Evolutionary conservation across 78 protist species (phyloP).

Genomic region (Goniomonas avonlea): DNA sequence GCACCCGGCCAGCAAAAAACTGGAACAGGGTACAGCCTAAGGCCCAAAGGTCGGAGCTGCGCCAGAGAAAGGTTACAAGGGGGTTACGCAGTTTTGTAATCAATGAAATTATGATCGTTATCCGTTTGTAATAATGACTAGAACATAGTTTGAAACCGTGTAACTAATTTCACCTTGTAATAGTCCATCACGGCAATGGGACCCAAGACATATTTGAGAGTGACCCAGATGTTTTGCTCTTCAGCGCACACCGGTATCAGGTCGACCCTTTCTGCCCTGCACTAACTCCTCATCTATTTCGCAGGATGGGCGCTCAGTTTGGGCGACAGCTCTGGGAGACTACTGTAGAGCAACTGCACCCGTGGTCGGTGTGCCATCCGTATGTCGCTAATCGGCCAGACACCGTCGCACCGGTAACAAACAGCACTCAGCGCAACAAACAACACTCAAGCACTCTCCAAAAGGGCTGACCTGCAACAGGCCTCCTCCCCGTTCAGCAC

Average conservation of each 20-base stretch:
- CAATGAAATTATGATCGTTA: neutral
- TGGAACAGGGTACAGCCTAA: conserved; percentile 3
- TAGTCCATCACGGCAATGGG: too few relatives aligned
- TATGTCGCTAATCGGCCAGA: too few relatives aligned
- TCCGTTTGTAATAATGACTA: too few relatives aligned
- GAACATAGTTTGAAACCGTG: too few relatives aligned
- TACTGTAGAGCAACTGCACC: too few relatives aligned
- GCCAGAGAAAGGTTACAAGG: neutral
- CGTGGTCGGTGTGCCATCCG: too few relatives aligned
- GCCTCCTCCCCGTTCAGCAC: neutral
- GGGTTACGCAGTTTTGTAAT: neutral
- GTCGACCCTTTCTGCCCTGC: neutral
- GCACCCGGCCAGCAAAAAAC: neutral
- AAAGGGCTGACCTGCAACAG: neutral
- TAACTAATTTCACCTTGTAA: too few relatives aligned
- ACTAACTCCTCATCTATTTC: neutral
- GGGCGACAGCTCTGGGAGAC: neutral
- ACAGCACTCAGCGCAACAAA: neutral
- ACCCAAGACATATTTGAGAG: too few relatives aligned
- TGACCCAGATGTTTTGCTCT: neutral
- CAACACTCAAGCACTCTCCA: neutral
- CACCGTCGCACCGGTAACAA: neutral
- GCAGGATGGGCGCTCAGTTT: neutral
- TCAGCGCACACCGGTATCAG: neutral
- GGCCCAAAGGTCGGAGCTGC: conserved; percentile 11